These are phyloP conservation scores for Paracorniculantispora psalliotae DNA, from an alignment of 2,329 filamentous ascomycete genomes.

Conservation along the genomic window DNA sequence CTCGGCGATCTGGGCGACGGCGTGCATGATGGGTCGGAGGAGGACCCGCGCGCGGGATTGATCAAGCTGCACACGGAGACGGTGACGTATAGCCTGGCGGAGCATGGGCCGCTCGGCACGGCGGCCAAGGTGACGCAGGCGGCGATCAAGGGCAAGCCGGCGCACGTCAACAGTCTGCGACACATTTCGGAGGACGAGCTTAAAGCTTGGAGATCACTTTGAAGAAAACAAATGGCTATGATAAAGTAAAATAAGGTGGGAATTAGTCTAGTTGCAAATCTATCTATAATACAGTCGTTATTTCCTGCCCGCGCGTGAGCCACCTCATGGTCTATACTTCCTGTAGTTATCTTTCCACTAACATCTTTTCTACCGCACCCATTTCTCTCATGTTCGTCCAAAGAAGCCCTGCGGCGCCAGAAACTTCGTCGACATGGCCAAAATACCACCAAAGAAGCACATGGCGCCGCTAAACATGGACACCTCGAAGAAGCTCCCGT, in stretches of 20 bases:
- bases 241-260: not conserved
- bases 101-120: slow-evolving; percentile 58
- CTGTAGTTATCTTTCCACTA: too few relatives aligned
- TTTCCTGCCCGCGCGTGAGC: not conserved
- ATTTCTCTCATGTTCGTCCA: slow-evolving; percentile 16
- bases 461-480: slow-evolving; percentile 20
- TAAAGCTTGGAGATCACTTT: slow-evolving; percentile 46
- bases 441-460: slow-evolving; percentile 16
- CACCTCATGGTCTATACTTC: too few relatives aligned
- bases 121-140: slow-evolving; percentile 72
- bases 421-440: slow-evolving; percentile 17
- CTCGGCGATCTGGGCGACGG: slow-evolving; percentile 81
- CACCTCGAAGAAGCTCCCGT: slow-evolving; percentile 25
- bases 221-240: not conserved
- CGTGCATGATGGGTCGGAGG: slow-evolving; percentile 72
- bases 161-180: slow-evolving; percentile 69
- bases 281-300: not conserved
- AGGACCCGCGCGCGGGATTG: slow-evolving; percentile 76
- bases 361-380: too few relatives aligned
- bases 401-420: slow-evolving; percentile 18
- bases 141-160: slow-evolving; percentile 64
- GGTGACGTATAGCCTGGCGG: slow-evolving; percentile 64
- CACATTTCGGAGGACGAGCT: slow-evolving; percentile 66
- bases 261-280: not conserved
- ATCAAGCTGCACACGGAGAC: slow-evolving; percentile 72